These are phyloP conservation scores for Auriscalpium vulgare DNA, from an alignment of 768 basidiomycete genomes.

Conservation along the genomic window DNA sequence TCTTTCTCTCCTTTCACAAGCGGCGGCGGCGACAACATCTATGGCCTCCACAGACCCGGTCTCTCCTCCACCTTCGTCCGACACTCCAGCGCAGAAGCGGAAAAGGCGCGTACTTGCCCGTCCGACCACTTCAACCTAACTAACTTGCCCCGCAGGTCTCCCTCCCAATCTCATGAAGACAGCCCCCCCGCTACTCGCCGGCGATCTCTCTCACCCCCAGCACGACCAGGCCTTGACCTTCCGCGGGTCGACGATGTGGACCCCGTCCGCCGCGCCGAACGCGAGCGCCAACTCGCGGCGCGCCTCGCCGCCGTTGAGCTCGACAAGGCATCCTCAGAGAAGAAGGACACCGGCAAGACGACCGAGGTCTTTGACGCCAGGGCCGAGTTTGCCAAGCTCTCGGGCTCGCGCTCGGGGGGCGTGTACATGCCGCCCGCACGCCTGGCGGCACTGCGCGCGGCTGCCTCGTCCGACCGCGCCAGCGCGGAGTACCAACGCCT, in stretches of 20 bases:
- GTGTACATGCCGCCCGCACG: constrained; percentile 96
- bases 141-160: constrained; percentile 19
- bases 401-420: constrained; percentile 79
- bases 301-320: constrained; percentile 63
- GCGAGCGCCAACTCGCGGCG: constrained; percentile 73
- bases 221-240: constrained; percentile 27
- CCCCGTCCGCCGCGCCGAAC: constrained; percentile 64
- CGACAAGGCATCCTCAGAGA: constrained; percentile 42
- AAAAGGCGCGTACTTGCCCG: constrained; percentile 4
- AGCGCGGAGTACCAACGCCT: constrained; percentile 89
- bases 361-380: constrained; percentile 54
- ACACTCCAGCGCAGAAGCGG: constrained; percentile 7
- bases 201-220: constrained; percentile 32
- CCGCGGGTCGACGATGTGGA: constrained; percentile 65
- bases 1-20: not conserved
- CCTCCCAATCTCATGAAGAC: constrained; percentile 24
- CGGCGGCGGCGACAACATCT: not conserved
- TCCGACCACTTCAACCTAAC: not conserved
- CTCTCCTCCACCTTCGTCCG: not conserved
- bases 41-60: constrained; percentile 7
- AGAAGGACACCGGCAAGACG: constrained; percentile 21
- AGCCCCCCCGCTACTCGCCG: constrained; percentile 35
- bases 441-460: constrained; percentile 81
- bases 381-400: constrained; percentile 85
- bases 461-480: constrained; percentile 72